These are phyloP conservation scores for Ascomycota sp. DNA, from an alignment of 2,329 filamentous ascomycete species.

Conservation along the genomic window DNA sequence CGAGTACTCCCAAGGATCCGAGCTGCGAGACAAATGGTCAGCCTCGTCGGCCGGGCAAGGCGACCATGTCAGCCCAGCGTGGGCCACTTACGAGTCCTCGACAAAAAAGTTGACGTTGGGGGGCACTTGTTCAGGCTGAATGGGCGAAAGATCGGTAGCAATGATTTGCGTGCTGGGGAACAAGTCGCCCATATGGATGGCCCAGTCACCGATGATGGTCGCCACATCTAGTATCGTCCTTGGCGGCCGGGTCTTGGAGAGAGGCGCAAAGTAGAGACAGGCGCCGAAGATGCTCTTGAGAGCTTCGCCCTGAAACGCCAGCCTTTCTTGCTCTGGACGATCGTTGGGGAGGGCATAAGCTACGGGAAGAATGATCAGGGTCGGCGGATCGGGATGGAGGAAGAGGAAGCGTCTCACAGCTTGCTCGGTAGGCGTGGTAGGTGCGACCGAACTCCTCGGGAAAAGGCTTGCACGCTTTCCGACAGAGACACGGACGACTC, in stretches of 20 bases:
- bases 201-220: slow-evolving; percentile 35
- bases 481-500: slow-evolving; percentile 16
- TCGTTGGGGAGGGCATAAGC: slow-evolving; percentile 28
- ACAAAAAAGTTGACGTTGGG: slow-evolving; percentile 57
- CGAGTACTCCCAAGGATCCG: slow-evolving; percentile 18
- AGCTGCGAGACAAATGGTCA: slow-evolving; percentile 9
- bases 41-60: too few species aligned
- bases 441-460: slow-evolving; percentile 23
- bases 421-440: slow-evolving; percentile 25
- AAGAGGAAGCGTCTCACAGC: slow-evolving; percentile 15
- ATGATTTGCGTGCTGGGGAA: slow-evolving; percentile 38
- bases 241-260: slow-evolving; percentile 15
- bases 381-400: not conserved
- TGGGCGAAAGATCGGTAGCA: slow-evolving; percentile 47
- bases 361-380: slow-evolving; percentile 4
- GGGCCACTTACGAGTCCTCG: slow-evolving; percentile 31
- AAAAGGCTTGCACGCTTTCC: slow-evolving; percentile 20
- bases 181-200: slow-evolving; percentile 43
- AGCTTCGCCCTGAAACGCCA: slow-evolving; percentile 18
- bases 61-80: too few species aligned
- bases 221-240: slow-evolving; percentile 20
- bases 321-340: slow-evolving; percentile 17
- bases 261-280: slow-evolving; percentile 22
- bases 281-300: slow-evolving; percentile 17
- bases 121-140: slow-evolving; percentile 45